A percentile compares a stretch with the other conserved stretches of the same genome.
phyloP scores from a whole-genome alignment of 768 basidiomycete genomes.

The Rhodotorula graminis region DNA sequence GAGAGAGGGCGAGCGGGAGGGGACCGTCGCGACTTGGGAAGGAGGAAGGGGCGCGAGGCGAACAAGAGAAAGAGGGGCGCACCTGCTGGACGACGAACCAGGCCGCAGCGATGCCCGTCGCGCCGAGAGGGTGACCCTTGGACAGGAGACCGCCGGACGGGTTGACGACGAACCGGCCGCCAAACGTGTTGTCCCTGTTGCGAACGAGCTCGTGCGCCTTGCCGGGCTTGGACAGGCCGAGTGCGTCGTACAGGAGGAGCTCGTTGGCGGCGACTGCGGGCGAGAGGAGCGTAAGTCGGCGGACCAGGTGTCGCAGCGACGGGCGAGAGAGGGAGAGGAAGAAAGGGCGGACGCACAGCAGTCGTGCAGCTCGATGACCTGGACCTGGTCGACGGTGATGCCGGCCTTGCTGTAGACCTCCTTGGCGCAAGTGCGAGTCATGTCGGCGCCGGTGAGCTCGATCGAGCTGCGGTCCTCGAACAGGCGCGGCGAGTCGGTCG shows the following conservation, averaged over 20 bases:
- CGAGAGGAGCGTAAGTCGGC: neutral
- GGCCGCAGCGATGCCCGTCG: constrained; percentile 38
- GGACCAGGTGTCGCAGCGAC: neutral
- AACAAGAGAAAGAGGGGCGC: neutral
- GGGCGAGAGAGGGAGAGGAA: constrained; percentile 41
- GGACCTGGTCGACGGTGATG: constrained; percentile 67
- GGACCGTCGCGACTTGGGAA: constrained; percentile 15
- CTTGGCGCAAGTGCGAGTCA: constrained; percentile 66
- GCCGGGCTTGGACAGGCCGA: constrained; percentile 63
- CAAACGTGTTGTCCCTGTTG: constrained; percentile 64
- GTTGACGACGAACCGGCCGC: constrained; percentile 71
- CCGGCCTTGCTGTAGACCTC: constrained; percentile 68
- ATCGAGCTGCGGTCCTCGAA: constrained; percentile 68
- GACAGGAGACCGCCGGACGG: constrained; percentile 80
- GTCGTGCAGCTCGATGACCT: constrained; percentile 75
- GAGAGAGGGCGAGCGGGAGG: too few species aligned
- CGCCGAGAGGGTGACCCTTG: constrained; percentile 66
- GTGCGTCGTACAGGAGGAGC: constrained; percentile 75
- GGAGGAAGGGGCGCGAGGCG: neutral
- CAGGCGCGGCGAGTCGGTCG: constrained; percentile 62
- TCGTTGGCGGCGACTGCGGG: constrained; percentile 45
- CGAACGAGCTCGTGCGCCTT: constrained; percentile 72
- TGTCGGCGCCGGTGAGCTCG: constrained; percentile 67
- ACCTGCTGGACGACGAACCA: constrained; percentile 5
- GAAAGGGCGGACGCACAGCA: constrained; percentile 55